Evolutionary conservation across 768 basidiomycete species (phyloP), one percentile per base, ranked within the genome.

Genomic region (Terana coerulea): DNA sequence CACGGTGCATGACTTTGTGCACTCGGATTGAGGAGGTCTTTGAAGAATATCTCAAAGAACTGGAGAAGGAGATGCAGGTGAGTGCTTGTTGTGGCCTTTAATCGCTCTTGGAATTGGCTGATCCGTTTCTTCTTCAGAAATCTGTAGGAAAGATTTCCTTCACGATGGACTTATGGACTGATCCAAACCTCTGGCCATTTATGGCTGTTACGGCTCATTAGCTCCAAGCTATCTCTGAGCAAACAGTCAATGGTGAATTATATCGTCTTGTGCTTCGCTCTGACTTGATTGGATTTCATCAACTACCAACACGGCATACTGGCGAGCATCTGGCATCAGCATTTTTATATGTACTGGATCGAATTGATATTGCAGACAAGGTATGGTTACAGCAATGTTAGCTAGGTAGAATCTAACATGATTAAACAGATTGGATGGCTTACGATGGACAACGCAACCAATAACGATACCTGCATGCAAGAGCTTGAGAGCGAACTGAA

Each of bases 171-270:
- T 10, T 53, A 17, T 53, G 52, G 75, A 56, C 66, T 9, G 70
- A 75, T 40, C 53, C 57, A 4, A 69, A 72, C 37, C 57, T 67
- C 8, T 25, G 37, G 0, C 64, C 73, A 12, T 75, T 61, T 56
- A 74, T 75, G 71, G 75, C 71, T 10, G 64, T 74, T 0, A 76
- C 73, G 2, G 71, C 66, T 1, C 75, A 75, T 47, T 77, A 69
- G 71, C 67, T 74, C 30, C 46, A 72, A 25, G 12, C 10, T 6
- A 47, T n/a, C 10, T 21, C 34, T 19, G 36, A 45, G 19, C 15
- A 33, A 24, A 51, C 41, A 7, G 30, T 4, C 19, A 33, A 22
- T 43, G 42, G 42, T n/a, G 41, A 40, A 3, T 29, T 11, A 3
- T 3, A 7, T 5, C 15, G 25, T 10, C 57, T 59, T 0, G 37